Evolutionary conservation across 805 yeast species (phyloP), one percentile per base, ranked within the genome.

Genomic region (Saturnispora ahearnii): DNA sequence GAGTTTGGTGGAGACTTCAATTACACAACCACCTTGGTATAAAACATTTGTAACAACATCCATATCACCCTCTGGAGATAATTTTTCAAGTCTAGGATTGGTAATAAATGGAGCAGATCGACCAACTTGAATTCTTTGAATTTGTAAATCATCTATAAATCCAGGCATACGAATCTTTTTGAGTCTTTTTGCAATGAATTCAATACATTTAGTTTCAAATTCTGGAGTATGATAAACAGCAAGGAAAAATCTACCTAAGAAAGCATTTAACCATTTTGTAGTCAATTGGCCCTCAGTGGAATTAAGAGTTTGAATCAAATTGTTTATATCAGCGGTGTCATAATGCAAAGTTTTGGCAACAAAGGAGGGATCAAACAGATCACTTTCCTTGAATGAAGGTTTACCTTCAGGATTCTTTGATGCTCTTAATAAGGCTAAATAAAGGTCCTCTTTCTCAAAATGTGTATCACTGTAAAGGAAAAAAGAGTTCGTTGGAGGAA

Each of bases 371-470:
- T 51, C 51, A 28, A 41, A 24, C 4, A 48, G 10, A 46, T 70
- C 71, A 9, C 15, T 36, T 18, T 36, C 40, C 6, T 61, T 54
- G 4, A 42, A 12, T 4, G 41, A 22, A 6, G 46, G 41, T 2
- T 57, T 51, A 3, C 53, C 48, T 44, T 53, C 56, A 29, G 59
- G 50, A 41, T 48, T 55, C 52, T 83, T 84, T 0, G 91, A 77
- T 1, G 95, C 95, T 50, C 82, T 72, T n/a, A 91, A 72, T 49
- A 93, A 70, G 0, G 87, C 81, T 65, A 88, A 89, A 62, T 91
- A 93, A 85, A 96, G 82, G 62, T 91, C 96, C 64, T 93, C 99
- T 60, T 91, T 91, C 44, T 84, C 89, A 50, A 75, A 75, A 56
- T 89, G 87, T 45, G 80, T 74, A 57, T 88, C 95, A 41, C 83